phyloP scores from a whole-genome alignment of 2,329 filamentous ascomycete species.

The Arthrobotrys sphaeroides region DNA sequence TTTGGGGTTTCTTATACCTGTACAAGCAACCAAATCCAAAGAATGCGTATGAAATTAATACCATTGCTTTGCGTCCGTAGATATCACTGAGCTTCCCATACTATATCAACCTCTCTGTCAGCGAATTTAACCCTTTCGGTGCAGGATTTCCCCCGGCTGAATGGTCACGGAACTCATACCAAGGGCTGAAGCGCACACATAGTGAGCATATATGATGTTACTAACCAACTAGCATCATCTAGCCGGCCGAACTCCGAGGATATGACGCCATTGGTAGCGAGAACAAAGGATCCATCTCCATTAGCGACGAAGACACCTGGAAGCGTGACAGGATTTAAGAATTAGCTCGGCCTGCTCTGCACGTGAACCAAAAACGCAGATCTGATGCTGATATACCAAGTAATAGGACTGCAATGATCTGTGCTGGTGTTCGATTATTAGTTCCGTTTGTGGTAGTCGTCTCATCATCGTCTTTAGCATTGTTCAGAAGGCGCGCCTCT shows the following conservation, averaged over 20 bases:
- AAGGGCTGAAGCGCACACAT: constrained; percentile 67
- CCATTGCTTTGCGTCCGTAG: constrained; percentile 67
- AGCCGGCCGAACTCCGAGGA: constrained; percentile 70
- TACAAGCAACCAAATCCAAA: constrained; percentile 63
- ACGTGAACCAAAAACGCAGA: not conserved
- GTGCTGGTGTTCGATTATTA: constrained; percentile 1
- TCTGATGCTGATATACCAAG: not conserved
- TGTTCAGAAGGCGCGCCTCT: constrained; percentile 19
- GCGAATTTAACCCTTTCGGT: too few relatives aligned
- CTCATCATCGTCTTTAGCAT: not conserved
- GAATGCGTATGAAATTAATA: constrained; percentile 65
- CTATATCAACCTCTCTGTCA: too few relatives aligned
- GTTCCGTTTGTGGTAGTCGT: not conserved
- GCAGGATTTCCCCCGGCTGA: not conserved
- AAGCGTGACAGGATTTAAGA: not conserved
- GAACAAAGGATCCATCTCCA: constrained; percentile 71
- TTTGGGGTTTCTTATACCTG: constrained; percentile 62
- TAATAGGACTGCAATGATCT: constrained; percentile 37
- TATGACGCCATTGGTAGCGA: constrained; percentile 73
- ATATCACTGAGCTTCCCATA: constrained; percentile 70
- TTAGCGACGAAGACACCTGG: constrained; percentile 73
- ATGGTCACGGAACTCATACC: constrained; percentile 59
- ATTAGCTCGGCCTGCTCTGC: not conserved
- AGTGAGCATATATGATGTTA: constrained; percentile 67
- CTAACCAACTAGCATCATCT: constrained; percentile 69